Evolutionary conservation across 2,329 filamentous ascomycete genomes (phyloP), one percentile per base, ranked within the genome.

Genomic region (Neofusicoccum sp.): DNA sequence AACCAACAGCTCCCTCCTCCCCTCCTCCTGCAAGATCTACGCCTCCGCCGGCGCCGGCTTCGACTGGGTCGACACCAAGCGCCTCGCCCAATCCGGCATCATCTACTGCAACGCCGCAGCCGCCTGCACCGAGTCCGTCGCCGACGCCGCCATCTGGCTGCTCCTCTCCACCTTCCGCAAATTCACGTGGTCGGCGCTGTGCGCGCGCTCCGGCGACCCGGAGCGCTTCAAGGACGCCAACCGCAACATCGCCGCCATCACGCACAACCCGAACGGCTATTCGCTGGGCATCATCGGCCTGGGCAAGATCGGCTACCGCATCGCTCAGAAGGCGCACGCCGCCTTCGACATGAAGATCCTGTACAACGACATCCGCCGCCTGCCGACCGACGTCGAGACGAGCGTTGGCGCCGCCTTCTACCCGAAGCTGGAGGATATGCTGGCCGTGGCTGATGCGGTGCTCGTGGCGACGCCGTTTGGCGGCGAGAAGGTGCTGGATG

Each of bases 91-190:
- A 63, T 80, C 80, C 69, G 87, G 85, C 84, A 70, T 67, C 24
- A 64, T 58, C 54, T 66, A 67, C 61, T 67, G 62, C 62, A 66
- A 67, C 44, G 65, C 63, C 30, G 64, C 65, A 63, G 74, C 66
- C 3, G 87, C 87, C 0, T 86, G 86, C 12, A 84, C 85, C 5
- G 87, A 90, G 68, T 83, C 86, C 1, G 87, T 90, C 1, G 87
- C 87, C 47, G 88, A 90, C 71, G 86, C 88, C 66, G 84, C 86
- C 80, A 65, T 66, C 47, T 66, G 62, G 60, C 63, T 88, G 68
- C 83, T 90, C 65, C 82, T 90, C 56, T 82, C 82, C 9, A 86
- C 84, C 4, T 90, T 89, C 75, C 61, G 63, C 14, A 63, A 63
- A 38, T 56, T 67, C 38, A 65, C 62, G 24, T 66, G 64, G 63